Evolutionary conservation across 805 yeast genomes (phyloP).

Genomic region (Metschnikowia henanensis): DNA sequence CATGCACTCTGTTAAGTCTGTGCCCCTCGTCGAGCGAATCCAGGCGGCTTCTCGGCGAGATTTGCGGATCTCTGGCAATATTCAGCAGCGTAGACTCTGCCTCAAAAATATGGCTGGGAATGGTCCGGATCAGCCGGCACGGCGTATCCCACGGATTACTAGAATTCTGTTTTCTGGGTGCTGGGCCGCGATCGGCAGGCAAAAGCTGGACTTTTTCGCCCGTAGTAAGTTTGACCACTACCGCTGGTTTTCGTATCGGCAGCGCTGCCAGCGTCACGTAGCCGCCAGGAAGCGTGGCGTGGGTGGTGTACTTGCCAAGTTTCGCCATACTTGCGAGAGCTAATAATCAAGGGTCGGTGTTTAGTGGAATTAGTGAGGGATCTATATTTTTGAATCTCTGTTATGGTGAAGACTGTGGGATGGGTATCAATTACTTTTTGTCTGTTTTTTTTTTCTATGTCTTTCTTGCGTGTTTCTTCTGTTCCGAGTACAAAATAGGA

Average conservation of each 20-base stretch:
- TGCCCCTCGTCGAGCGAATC: too few relatives aligned
- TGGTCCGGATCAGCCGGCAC: conserved; percentile 4
- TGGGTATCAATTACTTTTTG: too few relatives aligned
- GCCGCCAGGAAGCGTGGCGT: conserved; percentile 10
- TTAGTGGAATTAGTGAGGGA: too few relatives aligned
- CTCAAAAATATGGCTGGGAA: neutral
- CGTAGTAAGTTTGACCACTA: conserved; percentile 11
- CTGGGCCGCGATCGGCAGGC: conserved; percentile 3
- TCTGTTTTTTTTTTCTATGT: too few relatives aligned
- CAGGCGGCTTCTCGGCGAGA: neutral
- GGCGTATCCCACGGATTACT: conserved; percentile 2
- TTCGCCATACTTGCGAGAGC: neutral
- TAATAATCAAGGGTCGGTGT: too few relatives aligned
- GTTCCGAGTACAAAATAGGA: too few relatives aligned
- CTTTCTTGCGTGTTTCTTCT: too few relatives aligned
- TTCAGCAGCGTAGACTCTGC: neutral
- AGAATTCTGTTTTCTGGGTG: neutral
- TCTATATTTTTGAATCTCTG: too few relatives aligned
- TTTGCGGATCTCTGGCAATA: neutral
- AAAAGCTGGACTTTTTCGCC: conserved; percentile 14
- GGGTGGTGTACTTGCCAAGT: conserved; percentile 2
- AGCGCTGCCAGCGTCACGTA: neutral
- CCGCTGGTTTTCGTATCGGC: conserved; percentile 3
- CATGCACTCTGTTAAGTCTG: too few relatives aligned
- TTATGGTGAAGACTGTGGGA: too few relatives aligned